Conservation (phyloP, 1,284 basidiomycete species). For the Malassezia japonica region DNA sequence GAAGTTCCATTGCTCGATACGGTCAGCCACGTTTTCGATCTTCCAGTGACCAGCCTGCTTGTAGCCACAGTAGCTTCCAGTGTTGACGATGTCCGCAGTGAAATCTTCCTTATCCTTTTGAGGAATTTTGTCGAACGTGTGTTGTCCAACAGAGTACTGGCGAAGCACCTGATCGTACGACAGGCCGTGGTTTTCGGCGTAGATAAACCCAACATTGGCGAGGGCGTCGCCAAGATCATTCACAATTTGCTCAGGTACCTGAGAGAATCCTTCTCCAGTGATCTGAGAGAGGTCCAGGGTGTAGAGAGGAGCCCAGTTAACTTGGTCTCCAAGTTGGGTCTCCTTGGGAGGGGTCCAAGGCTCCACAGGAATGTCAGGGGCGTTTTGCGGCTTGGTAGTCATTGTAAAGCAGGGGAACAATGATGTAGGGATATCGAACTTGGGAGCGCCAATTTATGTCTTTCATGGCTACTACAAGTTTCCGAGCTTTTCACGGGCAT, state of each 20-base stretch:
- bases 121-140: constrained; percentile 31
- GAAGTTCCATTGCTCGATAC: constrained; percentile 51
- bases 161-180: constrained; percentile 32
- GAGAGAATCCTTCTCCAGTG: constrained; percentile 28
- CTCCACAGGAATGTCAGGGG: constrained; percentile 18
- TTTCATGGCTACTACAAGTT: no score
- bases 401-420: no score
- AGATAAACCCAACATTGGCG: constrained; percentile 37
- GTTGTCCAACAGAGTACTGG: constrained; percentile 41
- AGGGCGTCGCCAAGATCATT: constrained; percentile 32
- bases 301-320: constrained; percentile 40
- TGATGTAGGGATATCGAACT: no score
- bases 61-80: constrained; percentile 47
- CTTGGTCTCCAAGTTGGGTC: constrained; percentile 18
- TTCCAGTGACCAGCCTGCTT: constrained; percentile 51
- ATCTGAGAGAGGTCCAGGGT: constrained; percentile 39
- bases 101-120: constrained; percentile 34
- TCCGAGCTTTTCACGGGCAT: no score
- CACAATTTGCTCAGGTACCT: constrained; percentile 29
- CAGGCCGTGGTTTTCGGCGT: constrained; percentile 42
- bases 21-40: constrained; percentile 44
- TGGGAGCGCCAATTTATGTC: no score
- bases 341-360: constrained; percentile 32
- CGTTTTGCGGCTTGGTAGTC: background rate
- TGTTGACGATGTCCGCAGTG: constrained; percentile 37